Percentiles rank a stretch among this genome's conserved stretches.
phyloP scores from a whole-genome alignment of 163 green algal genomes.

The Scenedesmus sp. region DNA sequence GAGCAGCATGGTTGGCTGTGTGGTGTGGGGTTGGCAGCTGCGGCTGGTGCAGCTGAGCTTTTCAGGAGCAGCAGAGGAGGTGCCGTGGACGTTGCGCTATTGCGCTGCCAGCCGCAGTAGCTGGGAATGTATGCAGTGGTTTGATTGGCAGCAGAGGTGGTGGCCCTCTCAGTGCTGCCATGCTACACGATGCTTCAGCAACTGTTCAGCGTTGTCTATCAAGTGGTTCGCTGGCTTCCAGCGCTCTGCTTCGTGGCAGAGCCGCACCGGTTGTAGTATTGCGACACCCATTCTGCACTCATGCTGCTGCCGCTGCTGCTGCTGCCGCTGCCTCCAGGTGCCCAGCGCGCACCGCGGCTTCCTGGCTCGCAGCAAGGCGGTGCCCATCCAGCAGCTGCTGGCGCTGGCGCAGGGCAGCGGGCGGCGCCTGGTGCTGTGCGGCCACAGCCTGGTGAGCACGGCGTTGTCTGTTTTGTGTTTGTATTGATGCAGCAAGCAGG shows the following conservation, averaged over 20 bases:
- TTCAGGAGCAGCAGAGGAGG: neutral
- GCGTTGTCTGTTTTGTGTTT: too few relatives aligned
- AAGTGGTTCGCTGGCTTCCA: too few relatives aligned
- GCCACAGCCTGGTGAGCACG: conserved; percentile 62
- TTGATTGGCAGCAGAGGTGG: neutral
- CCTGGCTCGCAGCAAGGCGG: conserved; percentile 67
- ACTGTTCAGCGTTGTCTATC: too few relatives aligned
- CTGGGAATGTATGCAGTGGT: neutral
- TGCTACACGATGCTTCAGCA: too few relatives aligned
- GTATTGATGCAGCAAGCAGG: conserved; percentile 34
- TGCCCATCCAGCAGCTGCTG: conserved; percentile 78
- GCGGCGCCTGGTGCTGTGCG: conserved; percentile 82
- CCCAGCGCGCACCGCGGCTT: conserved; percentile 84
- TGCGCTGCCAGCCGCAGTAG: too few relatives aligned
- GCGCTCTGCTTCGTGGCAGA: too few relatives aligned
- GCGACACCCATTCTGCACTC: neutral
- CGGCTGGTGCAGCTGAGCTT: neutral
- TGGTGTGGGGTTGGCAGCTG: neutral
- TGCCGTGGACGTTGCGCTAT: neutral
- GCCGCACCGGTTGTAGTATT: neutral
- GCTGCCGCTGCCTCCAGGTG: conserved; percentile 42
- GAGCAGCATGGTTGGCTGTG: too few relatives aligned
- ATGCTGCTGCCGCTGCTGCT: neutral
- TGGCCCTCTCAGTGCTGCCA: too few relatives aligned
- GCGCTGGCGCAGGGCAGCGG: conserved; percentile 59